Base-by-base conservation (phyloP, 2,329 filamentous ascomycete species). In the Pleomassaria siparia region DNA sequence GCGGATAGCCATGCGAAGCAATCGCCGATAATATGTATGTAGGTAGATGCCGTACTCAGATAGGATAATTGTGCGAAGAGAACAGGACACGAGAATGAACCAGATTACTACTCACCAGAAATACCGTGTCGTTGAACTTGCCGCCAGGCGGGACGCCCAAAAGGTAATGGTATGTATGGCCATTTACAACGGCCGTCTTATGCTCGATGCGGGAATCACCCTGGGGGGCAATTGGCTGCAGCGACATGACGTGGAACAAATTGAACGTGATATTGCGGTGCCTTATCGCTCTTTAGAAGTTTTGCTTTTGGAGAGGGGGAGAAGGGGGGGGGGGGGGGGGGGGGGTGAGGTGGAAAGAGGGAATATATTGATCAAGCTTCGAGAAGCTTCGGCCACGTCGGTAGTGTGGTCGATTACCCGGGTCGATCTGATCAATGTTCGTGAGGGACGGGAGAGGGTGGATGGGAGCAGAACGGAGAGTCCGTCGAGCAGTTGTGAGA, bases 161-260 rank as follows among this genome's bases (percentile, higher is more conserved):
- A 24, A 84, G 68, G 58, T 83, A 84, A 40, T 80, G 82, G 74
- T 94, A 95, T 26, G 77, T 88, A 60, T 81, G 80, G 55, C 85
- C 86, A 56, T 87, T 85, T 48, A 91, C 74, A 43, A 76, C 73
- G 33, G 83, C 80, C 46, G 79, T 84, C 60, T 82, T 79, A 65
- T 84, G 80, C 60, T 83, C 74, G 59, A 90, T 79, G 53, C 88
- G 81, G 26, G 83, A 63, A 74, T 92, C 89, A 51, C 81, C 78
- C 32, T 79, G 79, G 16, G 77, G 76, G 42, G 71, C 69, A 53
- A 92, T 80, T 65, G 87, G 87, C 64, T 86, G 81, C 33, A 79
- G 68, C 41, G 79, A 64, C 77, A 81, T 83, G 59, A 54, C 54
- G 53, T 42, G 54, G 55, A 47, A 40, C 46, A 39, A 47, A 22